A percentile compares a stretch with the other conserved stretches of the same genome.
Evolutionary conservation across 2,329 filamentous ascomycete species (phyloP).

Genomic region (Ophiostoma ulmi): DNA sequence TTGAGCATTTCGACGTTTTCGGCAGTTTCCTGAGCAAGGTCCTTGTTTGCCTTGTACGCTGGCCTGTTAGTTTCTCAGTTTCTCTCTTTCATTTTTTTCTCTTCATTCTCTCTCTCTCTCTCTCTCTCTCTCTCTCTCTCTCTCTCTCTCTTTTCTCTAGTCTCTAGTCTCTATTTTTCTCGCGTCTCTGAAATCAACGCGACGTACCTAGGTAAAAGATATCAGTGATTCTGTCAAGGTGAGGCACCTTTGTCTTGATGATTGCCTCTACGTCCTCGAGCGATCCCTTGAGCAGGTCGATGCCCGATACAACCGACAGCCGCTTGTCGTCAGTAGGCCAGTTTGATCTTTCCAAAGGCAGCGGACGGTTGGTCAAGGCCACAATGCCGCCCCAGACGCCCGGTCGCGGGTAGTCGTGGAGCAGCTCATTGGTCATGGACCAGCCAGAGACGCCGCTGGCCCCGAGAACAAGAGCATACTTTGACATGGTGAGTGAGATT

Average conservation of each 20-base stretch:
- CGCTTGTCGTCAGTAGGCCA: constrained; percentile 33
- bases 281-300: constrained; percentile 35
- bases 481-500: background rate
- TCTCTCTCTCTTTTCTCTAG: background rate
- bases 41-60: background rate
- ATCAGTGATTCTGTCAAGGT: constrained; percentile 42
- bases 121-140: too few species aligned
- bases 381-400: constrained; percentile 42
- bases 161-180: too few species aligned
- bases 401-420: constrained; percentile 43
- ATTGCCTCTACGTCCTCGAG: constrained; percentile 33
- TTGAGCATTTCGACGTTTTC: constrained; percentile 37
- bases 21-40: background rate
- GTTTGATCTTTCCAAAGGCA: constrained; percentile 30
- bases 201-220: constrained; percentile 35
- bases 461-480: background rate
- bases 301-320: constrained; percentile 35
- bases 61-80: background rate
- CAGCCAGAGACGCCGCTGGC: constrained; percentile 46
- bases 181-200: too few species aligned
- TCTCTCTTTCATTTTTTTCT: background rate
- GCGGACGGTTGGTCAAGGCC: constrained; percentile 44
- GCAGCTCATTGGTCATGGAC: constrained; percentile 45
- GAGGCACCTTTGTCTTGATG: constrained; percentile 37
- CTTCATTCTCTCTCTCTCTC: constrained; percentile 16